Base-by-base conservation (phyloP, 805 yeast genomes). In the Sungouiozyma intestinalis region DNA sequence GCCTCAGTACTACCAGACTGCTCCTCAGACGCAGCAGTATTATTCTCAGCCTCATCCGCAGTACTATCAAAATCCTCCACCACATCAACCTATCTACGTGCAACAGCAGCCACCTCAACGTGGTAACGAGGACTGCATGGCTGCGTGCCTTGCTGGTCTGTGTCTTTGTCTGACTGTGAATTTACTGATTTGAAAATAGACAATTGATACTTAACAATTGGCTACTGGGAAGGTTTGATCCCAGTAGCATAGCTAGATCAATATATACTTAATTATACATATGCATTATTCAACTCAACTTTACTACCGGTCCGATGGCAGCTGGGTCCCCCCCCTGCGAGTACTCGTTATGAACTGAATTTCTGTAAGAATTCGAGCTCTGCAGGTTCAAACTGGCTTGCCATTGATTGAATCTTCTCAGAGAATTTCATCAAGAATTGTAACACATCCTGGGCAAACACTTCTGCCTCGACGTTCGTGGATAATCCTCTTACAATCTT, bases 121-220 rank as follows among this genome's bases (percentile, higher is more conserved):
- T 17, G 65, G 63, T 38, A 64, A 63, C 41, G 55, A 58, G 9
- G 72, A 63, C 45, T 74, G 79, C 58, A 60, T 72, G 50, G 60
- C 71, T 51, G 79, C 72, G 11, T 74, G 79, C 63, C 54, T 74
- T 36, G 77, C 74, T 17, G 77, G 74, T 18, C 43, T 73, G 55
- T 74, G 79, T 68, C 47, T 74, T 45, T 74, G 80, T 54, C 73
- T 76, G 55, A 69, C 79, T 19, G 50, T 74, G 45, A 78, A 74
- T 51, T 69, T 74, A 42, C 40, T 74, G 15, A 69, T 73, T 48
- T 74, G 60, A 55, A 11, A 8, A 14, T 19, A 14, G 9, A 15
- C 24, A 6, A n/a, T n/a, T n/a, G n/a, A n/a, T n/a, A n/a, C n/a
- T n/a, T n/a, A n/a, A n/a, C n/a, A n/a, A n/a, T n/a, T n/a, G n/a